These are phyloP conservation scores for Tulasnella sp. DNA, from an alignment of 768 basidiomycete species.

Conservation along the genomic window DNA sequence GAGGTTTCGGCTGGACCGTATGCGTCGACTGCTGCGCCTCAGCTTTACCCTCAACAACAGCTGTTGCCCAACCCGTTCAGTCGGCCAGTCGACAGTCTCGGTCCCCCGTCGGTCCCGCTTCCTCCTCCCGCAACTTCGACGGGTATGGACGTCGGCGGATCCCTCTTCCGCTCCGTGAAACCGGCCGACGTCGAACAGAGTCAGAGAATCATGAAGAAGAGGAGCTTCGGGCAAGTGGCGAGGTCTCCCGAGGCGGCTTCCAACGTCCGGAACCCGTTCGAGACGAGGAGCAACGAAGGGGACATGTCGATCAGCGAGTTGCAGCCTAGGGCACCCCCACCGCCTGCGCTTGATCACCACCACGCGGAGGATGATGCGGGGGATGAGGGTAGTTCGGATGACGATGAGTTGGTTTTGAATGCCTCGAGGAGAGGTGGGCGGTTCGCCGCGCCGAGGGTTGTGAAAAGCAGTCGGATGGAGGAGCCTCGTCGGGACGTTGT, in stretches of 20 bases:
- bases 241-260: not conserved
- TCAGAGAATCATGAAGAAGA: not conserved
- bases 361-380: not conserved
- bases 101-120: not conserved
- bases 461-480: not conserved
- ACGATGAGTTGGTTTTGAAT: constrained; percentile 4
- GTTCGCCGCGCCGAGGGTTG: not conserved
- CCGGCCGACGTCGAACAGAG: not conserved
- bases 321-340: not conserved
- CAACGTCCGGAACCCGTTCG: not conserved
- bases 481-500: not conserved
- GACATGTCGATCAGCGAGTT: constrained; percentile 7
- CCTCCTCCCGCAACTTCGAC: too few species aligned
- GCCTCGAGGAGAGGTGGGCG: not conserved
- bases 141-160: not conserved
- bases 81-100: not conserved
- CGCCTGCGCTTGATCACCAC: too few species aligned
- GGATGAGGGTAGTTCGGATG: not conserved
- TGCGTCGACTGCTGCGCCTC: not conserved
- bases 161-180: not conserved
- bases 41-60: not conserved
- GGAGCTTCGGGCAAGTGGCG: constrained; percentile 9
- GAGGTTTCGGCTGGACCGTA: not conserved
- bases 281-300: not conserved
- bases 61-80: not conserved